A percentile compares a stretch with the other conserved stretches of the same genome.
Evolutionary conservation across 768 basidiomycete genomes (phyloP).

Genomic region (Lentinula sp.): DNA sequence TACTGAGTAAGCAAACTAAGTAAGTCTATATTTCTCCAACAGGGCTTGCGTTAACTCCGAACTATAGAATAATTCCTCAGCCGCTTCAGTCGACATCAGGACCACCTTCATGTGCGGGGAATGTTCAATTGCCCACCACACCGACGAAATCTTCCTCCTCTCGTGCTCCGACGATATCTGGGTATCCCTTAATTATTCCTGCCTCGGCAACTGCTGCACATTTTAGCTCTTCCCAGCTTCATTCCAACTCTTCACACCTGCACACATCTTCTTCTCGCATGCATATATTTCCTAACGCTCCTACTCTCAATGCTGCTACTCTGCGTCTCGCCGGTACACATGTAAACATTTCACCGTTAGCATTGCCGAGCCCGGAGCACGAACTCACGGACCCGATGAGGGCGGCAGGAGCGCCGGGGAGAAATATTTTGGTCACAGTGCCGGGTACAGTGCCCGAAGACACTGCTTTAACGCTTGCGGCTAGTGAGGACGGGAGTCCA

Average conservation of each 20-base stretch:
- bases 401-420: conserved; percentile 13
- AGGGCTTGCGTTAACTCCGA: background rate
- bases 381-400: conserved; percentile 91
- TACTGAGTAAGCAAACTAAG: background rate
- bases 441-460: conserved; percentile 50
- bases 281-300: conserved; percentile 39
- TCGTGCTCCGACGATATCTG: background rate
- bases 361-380: conserved; percentile 85
- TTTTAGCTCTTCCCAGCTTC: background rate
- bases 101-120: background rate
- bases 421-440: conserved; percentile 51
- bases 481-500: background rate
- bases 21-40: background rate
- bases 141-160: background rate
- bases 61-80: background rate
- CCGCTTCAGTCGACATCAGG: background rate
- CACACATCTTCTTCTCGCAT: conserved; percentile 4
- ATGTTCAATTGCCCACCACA: background rate
- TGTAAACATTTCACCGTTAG: conserved; percentile 80
- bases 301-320: conserved; percentile 63
- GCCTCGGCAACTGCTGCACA: conserved; percentile 1
- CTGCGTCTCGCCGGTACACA: conserved; percentile 83
- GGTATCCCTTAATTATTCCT: background rate
- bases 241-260: conserved; percentile 9
- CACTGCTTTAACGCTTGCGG: background rate